Base-by-base conservation (phyloP, 129 eudicot species). In the Chrysanthemum seticuspe region DNA sequence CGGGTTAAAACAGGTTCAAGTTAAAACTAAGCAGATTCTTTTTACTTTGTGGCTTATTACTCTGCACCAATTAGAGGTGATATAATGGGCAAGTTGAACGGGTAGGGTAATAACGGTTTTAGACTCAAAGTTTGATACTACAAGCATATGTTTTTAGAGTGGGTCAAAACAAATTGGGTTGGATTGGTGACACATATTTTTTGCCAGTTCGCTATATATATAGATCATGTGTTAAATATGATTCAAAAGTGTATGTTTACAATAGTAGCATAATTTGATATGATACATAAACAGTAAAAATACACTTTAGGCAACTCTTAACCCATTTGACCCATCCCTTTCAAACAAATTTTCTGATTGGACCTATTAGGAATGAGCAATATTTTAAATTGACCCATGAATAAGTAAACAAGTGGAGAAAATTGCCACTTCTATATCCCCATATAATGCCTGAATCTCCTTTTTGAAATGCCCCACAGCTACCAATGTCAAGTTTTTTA, bases 401-500 rank as follows among this genome's bases (percentile, higher is more conserved):
- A 13, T 60, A 61, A 10, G 62, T 57, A 57, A 57, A 15, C 21
- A 21, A 10, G 25, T 7, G 16, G 15, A 59, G 47, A 40, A 40
- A 59, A 59, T 59, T 23, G 36, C 65, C 7, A 59, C 34, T 5
- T 59, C 65, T 59, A 59, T 19, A 0, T 19, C 65, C 36, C 64
- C 13, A 5, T 27, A 29, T 40, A 29, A 27, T 67, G 16, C 57
- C 16, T 4, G 6, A 72, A 3, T 21, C 60, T 59, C 57, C 31
- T 29, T 72, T 59, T 48, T 44, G 15, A n/a, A 11, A 56, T 56
- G 21, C 23, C 29, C 29, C 31, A 18, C 13, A 57, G 23, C 21
- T 72, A 57, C 31, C 66, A 45, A 19, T 21, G 19, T 51, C 3
- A 51, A 51, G 73, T 54, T 50, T 55, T 64, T 79, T 69, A 58